Evolutionary conservation across 495 filamentous ascomycete genomes (phyloP), one percentile per base, ranked within the genome.

Genomic region (Aspergillus haitiensis): DNA sequence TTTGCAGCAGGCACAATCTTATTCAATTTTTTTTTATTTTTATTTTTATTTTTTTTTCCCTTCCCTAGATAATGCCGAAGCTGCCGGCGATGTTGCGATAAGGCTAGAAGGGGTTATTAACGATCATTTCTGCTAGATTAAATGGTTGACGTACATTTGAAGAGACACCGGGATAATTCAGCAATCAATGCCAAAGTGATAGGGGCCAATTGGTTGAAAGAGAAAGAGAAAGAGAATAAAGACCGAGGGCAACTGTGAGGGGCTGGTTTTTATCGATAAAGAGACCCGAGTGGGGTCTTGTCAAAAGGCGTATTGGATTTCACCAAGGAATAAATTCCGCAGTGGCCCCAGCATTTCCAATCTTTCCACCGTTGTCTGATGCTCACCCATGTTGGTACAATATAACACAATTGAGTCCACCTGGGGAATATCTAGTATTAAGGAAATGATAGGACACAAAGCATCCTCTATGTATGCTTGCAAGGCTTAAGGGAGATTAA

Each of bases 41-140:
- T 27, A 27, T 3, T 27, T 27, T 27, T 3, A 1, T 27, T 27
- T 27, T 27, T 3, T 27, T 27, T 27, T 27, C 21, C 21, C 21
- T 27, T 27, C 21, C 21, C 42, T 46, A 35, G 55, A 58, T 42
- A 0, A 27, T 58, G 44, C 55, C 55, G 55, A 50, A 10, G 18
- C 32, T 9, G 21, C 48, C 48, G 12, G 12, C 11, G 48, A 12
- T 34, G 12, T 31, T 51, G 18, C 32, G 13, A 6, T 18, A 6
- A 27, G 45, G 6, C 9, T 10, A 16, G 45, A 48, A 48, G 18
- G 5, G 18, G 45, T 12, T 6, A 31, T 50, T 11, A 12, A 0
- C 12, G 7, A 51, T 12, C 21, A 27, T 27, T 27, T 27, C 21
- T 27, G 21, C 21, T 27, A 27, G 7, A 33, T 5, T 31, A 51